These are phyloP conservation scores for Aspergillus caelatus DNA, from an alignment of 2,329 filamentous ascomycete genomes.

Conservation along the genomic window DNA sequence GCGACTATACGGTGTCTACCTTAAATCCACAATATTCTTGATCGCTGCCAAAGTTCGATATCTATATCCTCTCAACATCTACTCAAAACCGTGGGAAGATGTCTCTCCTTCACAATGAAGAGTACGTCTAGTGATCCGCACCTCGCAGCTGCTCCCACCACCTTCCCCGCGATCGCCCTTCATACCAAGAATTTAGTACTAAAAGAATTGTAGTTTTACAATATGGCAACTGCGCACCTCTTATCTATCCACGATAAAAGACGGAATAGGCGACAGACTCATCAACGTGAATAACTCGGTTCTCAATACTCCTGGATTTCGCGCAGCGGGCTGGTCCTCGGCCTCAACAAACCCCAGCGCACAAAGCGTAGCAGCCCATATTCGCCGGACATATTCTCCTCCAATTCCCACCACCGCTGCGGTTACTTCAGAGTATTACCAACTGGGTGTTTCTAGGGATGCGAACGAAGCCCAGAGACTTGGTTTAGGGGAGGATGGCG, in stretches of 20 bases:
- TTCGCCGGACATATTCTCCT: slow-evolving; percentile 67
- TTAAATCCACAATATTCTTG: slow-evolving; percentile 6
- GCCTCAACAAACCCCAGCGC: slow-evolving; percentile 36
- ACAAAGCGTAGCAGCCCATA: slow-evolving; percentile 52
- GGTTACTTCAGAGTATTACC: slow-evolving; percentile 65
- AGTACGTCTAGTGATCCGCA: slow-evolving; percentile 40
- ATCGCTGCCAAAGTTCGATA: slow-evolving; percentile 6
- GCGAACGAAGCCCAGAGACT: slow-evolving; percentile 29
- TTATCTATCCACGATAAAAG: slow-evolving; percentile 65
- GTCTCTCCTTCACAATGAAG: slow-evolving; percentile 56
- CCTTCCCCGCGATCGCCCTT: not conserved
- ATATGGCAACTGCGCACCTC: slow-evolving; percentile 68
- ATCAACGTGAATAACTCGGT: slow-evolving; percentile 66
- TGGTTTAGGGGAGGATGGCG: slow-evolving; percentile 50
- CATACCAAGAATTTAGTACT: slow-evolving; percentile 11
- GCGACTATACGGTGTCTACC: slow-evolving; percentile 8
- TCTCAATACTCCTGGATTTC: slow-evolving; percentile 66
- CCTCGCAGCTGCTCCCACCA: slow-evolving; percentile 3
- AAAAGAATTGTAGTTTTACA: slow-evolving; percentile 55
- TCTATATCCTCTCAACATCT: slow-evolving; percentile 1
- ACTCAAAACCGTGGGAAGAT: slow-evolving; percentile 32
- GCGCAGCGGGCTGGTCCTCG: slow-evolving; percentile 63
- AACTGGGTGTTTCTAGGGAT: slow-evolving; percentile 44
- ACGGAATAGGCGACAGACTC: slow-evolving; percentile 66
- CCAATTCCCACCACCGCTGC: slow-evolving; percentile 63